A percentile compares a stretch with the other conserved stretches of the same genome.
Evolutionary conservation across 495 filamentous ascomycete genomes (phyloP).

Genomic region (Penicillium dipodomyicola): DNA sequence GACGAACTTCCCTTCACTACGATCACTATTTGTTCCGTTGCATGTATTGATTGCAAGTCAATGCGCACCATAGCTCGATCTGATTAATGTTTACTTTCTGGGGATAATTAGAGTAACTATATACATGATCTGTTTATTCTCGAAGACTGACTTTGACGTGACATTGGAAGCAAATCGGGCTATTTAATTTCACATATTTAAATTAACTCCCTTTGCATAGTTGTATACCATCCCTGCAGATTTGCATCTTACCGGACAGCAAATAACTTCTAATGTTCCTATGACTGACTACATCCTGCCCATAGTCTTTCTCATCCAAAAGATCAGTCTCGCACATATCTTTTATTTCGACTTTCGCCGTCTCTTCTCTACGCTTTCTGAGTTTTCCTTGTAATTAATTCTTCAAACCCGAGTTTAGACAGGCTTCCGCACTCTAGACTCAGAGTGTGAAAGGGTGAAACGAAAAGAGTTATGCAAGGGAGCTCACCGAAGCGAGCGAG

Average conservation of each 20-base stretch:
- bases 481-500: conserved; percentile 26
- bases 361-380: too few species aligned
- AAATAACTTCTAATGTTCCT: too few species aligned
- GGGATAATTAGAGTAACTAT: neutral
- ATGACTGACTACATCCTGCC: too few species aligned
- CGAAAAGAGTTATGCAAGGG: neutral
- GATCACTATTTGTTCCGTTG: neutral
- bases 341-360: too few species aligned
- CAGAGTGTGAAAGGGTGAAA: too few species aligned
- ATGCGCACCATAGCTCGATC: neutral
- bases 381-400: too few species aligned
- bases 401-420: too few species aligned
- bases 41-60: neutral
- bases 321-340: too few species aligned
- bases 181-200: neutral
- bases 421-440: conserved; percentile 4
- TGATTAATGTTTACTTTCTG: neutral
- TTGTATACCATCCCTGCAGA: too few species aligned
- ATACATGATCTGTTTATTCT: neutral
- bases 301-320: too few species aligned
- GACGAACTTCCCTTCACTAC: neutral
- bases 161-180: neutral
- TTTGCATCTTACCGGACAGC: too few species aligned
- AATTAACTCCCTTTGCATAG: too few species aligned
- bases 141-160: neutral